phyloP scores from a whole-genome alignment of 495 filamentous ascomycete genomes.

The Pseudoneurospora amorphoporcata region DNA sequence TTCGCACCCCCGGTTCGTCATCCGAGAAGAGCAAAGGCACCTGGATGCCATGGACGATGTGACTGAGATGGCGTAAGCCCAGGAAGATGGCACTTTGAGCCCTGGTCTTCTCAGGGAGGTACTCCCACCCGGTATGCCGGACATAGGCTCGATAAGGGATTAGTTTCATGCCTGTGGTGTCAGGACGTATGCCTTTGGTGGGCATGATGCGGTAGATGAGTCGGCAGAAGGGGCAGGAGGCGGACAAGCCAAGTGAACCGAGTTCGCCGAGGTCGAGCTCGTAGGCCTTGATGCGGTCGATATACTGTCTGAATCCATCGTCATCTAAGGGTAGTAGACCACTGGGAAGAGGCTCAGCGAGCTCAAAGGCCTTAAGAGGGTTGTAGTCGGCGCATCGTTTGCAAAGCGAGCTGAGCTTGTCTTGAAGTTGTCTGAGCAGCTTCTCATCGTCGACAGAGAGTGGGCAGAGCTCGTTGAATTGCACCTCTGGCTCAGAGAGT shows the following conservation, averaged over 20 bases:
- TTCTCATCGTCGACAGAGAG: background rate
- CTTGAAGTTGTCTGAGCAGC: background rate
- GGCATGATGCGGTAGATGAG: slow-evolving; percentile 14
- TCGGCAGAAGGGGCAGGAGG: slow-evolving; percentile 9
- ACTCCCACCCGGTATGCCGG: slow-evolving; percentile 4
- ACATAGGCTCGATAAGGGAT: slow-evolving; percentile 3
- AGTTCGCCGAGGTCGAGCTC: slow-evolving; percentile 3
- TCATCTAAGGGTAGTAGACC: background rate
- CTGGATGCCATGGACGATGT: background rate
- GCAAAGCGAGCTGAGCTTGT: slow-evolving; percentile 3
- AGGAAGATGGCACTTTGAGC: background rate
- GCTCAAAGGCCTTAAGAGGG: background rate
- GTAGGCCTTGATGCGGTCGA: background rate
- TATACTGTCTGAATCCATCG: background rate
- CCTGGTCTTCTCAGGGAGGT: background rate
- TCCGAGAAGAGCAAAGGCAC: background rate
- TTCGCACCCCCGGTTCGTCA: background rate
- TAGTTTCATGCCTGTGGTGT: background rate
- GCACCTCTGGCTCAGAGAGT: background rate
- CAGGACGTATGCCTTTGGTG: background rate
- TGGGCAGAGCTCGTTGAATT: background rate
- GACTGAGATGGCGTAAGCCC: background rate
- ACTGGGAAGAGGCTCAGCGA: background rate
- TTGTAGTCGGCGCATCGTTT: slow-evolving; percentile 5
- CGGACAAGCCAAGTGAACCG: background rate